Base-by-base conservation (phyloP, 306 rosid genomes). In the Adenanthera pavonina region DNA sequence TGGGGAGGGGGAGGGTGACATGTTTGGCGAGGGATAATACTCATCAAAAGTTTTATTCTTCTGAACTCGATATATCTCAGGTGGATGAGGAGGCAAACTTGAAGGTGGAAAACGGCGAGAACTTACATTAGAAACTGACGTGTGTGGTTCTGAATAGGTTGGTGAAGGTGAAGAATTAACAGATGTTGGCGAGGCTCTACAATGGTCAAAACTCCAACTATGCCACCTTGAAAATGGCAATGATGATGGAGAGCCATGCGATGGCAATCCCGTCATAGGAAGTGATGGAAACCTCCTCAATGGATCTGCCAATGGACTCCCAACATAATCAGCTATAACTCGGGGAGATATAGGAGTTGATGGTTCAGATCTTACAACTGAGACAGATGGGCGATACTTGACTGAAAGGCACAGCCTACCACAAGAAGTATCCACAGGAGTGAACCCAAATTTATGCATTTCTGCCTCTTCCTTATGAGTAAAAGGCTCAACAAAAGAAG, bases 361-460 rank as follows among this genome's bases (percentile, higher is more conserved):
- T 41, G 92, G 80, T 64, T 95, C 92, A 44, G 90, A 82, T 85
- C 83, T 89, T 47, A 89, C 81, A 70, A 87, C 89, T 6, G 86
- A 82, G 54, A 87, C 80, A 36, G 84, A 85, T 6, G 94, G 89
- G 33, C 87, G 79, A 87, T 92, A 91, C 85, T 84, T 85, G 14
- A 95, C 97, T 0, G 89, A 79, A n/a, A 95, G 86, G 75, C 90
- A 91, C 35, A 93, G 88, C 85, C 95, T 89, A 74, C 97, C 99
- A 75, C 83, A 79, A 82, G 91, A 76, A 48, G 97, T 90, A 69
- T 95, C 99, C 66, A 95, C 89, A 52, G 97, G 97, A 48, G 91
- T 89, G 88, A 95, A 95, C 68, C 57, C 92, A 67, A 92, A 95
- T 65, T 83, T 85, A 81, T 81, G 86, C 97, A 93, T 90, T 81